Evolutionary conservation across 495 filamentous ascomycete genomes (phyloP).

Genomic region (Talaromyces thailandensis): DNA sequence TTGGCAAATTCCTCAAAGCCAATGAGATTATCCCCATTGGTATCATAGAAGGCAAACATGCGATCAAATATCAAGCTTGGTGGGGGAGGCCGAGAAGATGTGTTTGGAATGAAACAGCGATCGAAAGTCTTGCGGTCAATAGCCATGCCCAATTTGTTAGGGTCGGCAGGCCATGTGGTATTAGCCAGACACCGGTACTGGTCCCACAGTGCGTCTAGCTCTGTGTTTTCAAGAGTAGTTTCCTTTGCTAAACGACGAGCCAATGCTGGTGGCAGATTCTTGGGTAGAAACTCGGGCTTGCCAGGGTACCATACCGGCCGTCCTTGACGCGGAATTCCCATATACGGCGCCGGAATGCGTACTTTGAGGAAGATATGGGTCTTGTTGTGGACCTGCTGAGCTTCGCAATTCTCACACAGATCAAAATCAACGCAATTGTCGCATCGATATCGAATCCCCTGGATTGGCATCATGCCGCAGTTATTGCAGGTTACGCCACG

Average conservation of each 20-base stretch:
- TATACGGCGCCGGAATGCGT: constrained; percentile 60
- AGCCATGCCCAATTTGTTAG: constrained; percentile 63
- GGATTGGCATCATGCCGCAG: constrained; percentile 77
- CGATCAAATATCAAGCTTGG: constrained; percentile 91
- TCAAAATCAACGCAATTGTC: constrained; percentile 90
- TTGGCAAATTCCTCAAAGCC: constrained; percentile 89
- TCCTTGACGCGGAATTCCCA: constrained; percentile 56
- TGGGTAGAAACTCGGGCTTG: constrained; percentile 59
- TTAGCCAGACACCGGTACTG: constrained; percentile 91
- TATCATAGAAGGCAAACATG: constrained; percentile 94
- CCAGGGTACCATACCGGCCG: constrained; percentile 87
- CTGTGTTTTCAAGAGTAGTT: constrained; percentile 69
- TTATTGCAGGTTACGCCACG: constrained; percentile 89
- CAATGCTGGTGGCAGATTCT: constrained; percentile 53
- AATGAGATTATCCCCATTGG: constrained; percentile 77
- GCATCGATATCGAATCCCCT: constrained; percentile 84
- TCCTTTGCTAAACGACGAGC: constrained; percentile 58
- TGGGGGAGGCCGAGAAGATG: constrained; percentile 60
- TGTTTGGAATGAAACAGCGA: constrained; percentile 76
- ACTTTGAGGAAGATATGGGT: constrained; percentile 97
- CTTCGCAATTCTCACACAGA: constrained; percentile 82
- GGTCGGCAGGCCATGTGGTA: constrained; percentile 76
- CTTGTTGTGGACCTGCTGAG: constrained; percentile 74
- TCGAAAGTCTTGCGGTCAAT: constrained; percentile 91
- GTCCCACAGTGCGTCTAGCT: constrained; percentile 89